Evolutionary conservation across 805 yeast species (phyloP).

Genomic region (Henningerozyma blattae): DNA sequence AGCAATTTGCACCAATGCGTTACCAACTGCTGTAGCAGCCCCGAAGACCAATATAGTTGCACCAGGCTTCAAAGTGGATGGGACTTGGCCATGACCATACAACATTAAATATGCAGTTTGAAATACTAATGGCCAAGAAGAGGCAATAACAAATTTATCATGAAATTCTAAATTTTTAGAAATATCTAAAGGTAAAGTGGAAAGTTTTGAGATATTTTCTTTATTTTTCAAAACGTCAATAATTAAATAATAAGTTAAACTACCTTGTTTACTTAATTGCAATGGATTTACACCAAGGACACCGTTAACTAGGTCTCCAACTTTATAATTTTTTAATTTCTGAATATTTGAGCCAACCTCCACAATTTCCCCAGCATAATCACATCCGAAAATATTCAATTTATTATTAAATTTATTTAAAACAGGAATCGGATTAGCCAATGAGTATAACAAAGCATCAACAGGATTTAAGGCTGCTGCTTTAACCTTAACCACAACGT

Average conservation of each 20-base stretch:
- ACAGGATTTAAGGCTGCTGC: conserved; percentile 24
- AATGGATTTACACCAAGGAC: conserved; percentile 4
- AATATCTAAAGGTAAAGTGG: conserved; percentile 25
- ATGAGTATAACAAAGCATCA: conserved; percentile 11
- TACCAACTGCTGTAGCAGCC: conserved; percentile 62
- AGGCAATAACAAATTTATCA: conserved; percentile 17
- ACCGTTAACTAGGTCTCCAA: conserved; percentile 22
- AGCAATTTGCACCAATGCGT: conserved; percentile 42
- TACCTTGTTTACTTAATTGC: conserved; percentile 20
- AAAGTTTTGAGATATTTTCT: conserved; percentile 21
- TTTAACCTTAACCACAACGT: conserved; percentile 18
- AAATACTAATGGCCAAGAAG: conserved; percentile 51
- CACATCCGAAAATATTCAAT: conserved; percentile 18
- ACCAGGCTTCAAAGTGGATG: conserved; percentile 25
- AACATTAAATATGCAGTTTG: conserved; percentile 45
- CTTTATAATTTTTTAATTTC: conserved; percentile 4
- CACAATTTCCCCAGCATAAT: conserved; percentile 21
- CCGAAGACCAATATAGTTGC: conserved; percentile 55
- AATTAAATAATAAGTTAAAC: conserved; percentile 36
- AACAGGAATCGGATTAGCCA: conserved; percentile 5
- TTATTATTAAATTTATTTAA: conserved; percentile 2
- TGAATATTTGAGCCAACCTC: conserved; percentile 16
- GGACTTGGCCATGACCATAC: conserved; percentile 17
- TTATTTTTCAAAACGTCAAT: conserved; percentile 23
- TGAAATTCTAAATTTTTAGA: background rate